Conservation (phyloP, 106 monocot genomes). For the Dactylorhiza incarnata region DNA sequence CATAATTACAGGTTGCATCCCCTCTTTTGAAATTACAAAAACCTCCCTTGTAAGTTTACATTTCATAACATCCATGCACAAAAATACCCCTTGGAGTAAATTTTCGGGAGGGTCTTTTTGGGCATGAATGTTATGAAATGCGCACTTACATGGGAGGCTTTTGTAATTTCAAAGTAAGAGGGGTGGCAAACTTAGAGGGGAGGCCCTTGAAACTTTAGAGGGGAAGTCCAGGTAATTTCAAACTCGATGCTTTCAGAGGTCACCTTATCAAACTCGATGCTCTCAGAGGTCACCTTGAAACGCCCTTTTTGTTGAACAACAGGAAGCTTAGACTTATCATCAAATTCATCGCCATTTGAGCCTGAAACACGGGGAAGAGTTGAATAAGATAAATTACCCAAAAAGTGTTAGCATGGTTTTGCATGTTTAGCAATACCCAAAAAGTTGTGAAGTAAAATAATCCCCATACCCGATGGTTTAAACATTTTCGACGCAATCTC, state of each 20-base stretch:
- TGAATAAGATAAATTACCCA: constrained; percentile 2
- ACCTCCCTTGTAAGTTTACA: too few species aligned
- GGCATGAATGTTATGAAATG: too few species aligned
- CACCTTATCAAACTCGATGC: constrained; percentile 72
- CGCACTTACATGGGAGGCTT: too few species aligned
- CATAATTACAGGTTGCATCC: too few species aligned
- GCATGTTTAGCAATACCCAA: neutral
- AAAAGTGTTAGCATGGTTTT: constrained; percentile 1
- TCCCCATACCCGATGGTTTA: constrained; percentile 36
- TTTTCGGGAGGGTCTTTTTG: too few species aligned
- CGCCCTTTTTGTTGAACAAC: constrained; percentile 80
- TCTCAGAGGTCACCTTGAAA: constrained; percentile 86
- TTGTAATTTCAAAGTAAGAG: too few species aligned
- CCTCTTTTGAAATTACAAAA: too few species aligned
- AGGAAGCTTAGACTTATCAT: constrained; percentile 57
- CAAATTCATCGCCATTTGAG: constrained; percentile 32
- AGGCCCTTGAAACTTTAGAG: too few species aligned
- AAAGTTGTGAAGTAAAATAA: neutral
- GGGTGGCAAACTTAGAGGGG: too few species aligned
- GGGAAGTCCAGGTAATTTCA: too few species aligned
- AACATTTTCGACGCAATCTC: constrained; percentile 30
- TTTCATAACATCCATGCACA: too few species aligned
- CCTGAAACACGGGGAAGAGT: constrained; percentile 7
- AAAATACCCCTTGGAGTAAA: too few species aligned
- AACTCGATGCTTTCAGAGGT: constrained; percentile 70